A percentile compares a stretch with the other conserved stretches of the same genome.
Conservation (phyloP, 2,329 filamentous ascomycete genomes). For the Chalaropsis thielavioides region DNA sequence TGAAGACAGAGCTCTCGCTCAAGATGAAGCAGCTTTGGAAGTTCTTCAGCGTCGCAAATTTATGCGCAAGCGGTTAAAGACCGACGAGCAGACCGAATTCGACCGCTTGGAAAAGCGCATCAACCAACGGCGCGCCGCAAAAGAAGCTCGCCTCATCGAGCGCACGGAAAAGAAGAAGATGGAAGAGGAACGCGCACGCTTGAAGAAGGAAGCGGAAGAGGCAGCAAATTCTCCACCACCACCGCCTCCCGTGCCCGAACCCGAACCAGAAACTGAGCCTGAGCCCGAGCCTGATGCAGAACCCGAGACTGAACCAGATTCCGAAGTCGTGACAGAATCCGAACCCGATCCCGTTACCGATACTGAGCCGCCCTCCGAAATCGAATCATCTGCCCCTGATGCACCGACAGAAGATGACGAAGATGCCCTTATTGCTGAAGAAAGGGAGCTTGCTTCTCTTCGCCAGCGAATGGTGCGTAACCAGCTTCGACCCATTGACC, state of each 20-base stretch:
- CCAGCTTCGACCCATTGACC: slow-evolving; percentile 9
- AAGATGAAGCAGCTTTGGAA: background rate
- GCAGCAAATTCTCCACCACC: background rate
- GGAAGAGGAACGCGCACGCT: background rate
- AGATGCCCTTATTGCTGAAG: slow-evolving; percentile 7
- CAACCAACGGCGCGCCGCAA: background rate
- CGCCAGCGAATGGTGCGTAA: slow-evolving; percentile 10
- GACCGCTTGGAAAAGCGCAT: background rate
- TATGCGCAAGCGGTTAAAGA: slow-evolving; percentile 5
- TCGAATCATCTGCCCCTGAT: slow-evolving; percentile 16
- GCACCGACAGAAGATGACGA: slow-evolving; percentile 16
- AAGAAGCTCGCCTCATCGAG: background rate
- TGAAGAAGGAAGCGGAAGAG: slow-evolving; percentile 2
- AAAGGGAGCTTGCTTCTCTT: slow-evolving; percentile 10
- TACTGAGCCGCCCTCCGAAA: slow-evolving; percentile 16
- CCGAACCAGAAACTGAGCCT: slow-evolving; percentile 8
- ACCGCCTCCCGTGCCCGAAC: slow-evolving; percentile 9
- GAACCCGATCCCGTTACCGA: slow-evolving; percentile 16
- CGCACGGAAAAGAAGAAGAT: slow-evolving; percentile 3
- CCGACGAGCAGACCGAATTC: background rate
- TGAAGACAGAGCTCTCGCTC: background rate
- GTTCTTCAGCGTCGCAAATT: slow-evolving; percentile 6
- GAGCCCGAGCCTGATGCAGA: slow-evolving; percentile 14
- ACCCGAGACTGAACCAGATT: slow-evolving; percentile 11
- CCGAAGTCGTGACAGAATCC: slow-evolving; percentile 14